phyloP scores from a whole-genome alignment of 2,329 filamentous ascomycete genomes.

The Fusarium nelsonii region DNA sequence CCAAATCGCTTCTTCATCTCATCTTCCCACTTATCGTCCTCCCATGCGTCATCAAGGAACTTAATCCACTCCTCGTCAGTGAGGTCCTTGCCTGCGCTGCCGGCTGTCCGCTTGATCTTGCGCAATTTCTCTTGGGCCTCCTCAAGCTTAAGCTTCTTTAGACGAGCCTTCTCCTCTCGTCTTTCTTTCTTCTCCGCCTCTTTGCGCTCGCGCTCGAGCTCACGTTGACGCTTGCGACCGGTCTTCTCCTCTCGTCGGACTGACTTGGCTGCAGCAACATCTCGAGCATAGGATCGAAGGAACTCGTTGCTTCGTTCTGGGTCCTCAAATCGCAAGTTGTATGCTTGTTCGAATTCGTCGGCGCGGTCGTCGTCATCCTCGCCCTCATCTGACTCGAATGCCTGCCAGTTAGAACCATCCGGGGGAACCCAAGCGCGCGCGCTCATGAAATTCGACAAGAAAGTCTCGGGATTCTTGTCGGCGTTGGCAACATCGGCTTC shows the following conservation, averaged over 20 bases:
- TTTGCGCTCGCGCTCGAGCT: conserved; percentile 80
- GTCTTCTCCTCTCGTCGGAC: conserved; percentile 87
- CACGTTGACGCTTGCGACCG: conserved; percentile 80
- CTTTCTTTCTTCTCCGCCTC: conserved; percentile 82
- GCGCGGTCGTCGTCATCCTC: conserved; percentile 78
- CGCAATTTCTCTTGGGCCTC: conserved; percentile 88
- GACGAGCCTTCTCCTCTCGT: conserved; percentile 82
- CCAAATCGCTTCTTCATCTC: conserved; percentile 92
- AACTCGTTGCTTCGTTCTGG: conserved; percentile 89
- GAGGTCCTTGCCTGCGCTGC: conserved; percentile 74
- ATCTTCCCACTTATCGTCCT: conserved; percentile 88
- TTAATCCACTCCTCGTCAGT: conserved; percentile 85
- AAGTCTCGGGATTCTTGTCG: conserved; percentile 90
- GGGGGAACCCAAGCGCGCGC: conserved; percentile 87
- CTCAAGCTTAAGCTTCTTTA: conserved; percentile 90
- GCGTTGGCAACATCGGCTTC: conserved; percentile 78
- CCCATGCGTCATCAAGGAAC: conserved; percentile 89
- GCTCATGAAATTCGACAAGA: conserved; percentile 95
- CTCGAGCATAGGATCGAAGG: conserved; percentile 88
- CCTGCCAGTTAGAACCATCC: conserved; percentile 75
- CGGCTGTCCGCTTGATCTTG: conserved; percentile 90
- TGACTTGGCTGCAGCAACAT: conserved; percentile 82
- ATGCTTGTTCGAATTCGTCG: conserved; percentile 90
- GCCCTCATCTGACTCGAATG: conserved; percentile 94
- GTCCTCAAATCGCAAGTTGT: conserved; percentile 96